Conservation (phyloP, 768 basidiomycete genomes). For the Cystobasidium ongulense region DNA sequence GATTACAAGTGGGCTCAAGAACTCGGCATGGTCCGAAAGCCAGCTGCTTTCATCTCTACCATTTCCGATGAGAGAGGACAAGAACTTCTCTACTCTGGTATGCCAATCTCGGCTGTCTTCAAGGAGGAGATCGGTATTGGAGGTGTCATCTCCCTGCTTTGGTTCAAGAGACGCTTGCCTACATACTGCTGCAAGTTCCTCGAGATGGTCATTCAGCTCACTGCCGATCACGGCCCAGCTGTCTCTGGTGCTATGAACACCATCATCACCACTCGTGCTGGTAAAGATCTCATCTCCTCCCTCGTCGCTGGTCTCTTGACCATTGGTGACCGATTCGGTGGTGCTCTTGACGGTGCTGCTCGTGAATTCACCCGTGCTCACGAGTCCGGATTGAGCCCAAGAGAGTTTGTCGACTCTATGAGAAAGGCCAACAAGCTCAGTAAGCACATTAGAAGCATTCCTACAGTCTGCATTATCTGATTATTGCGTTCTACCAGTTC, state of each 20-base stretch:
- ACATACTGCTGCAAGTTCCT: slow-evolving; percentile 95
- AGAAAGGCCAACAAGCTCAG: slow-evolving; percentile 50
- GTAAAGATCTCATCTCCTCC: slow-evolving; percentile 95
- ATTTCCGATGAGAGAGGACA: slow-evolving; percentile 99
- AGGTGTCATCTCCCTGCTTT: slow-evolving; percentile 87
- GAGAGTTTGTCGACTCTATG: slow-evolving; percentile 78
- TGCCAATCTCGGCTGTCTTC: slow-evolving; percentile 98
- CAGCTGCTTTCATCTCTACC: slow-evolving; percentile 92
- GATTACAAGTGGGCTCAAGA: slow-evolving; percentile 99
- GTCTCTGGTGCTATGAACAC: slow-evolving; percentile 84
- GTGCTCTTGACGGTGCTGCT: slow-evolving; percentile 95
- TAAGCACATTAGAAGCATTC: not conserved
- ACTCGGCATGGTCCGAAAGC: slow-evolving; percentile 95
- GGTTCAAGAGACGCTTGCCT: slow-evolving; percentile 94
- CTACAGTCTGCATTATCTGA: not conserved
- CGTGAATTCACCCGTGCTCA: slow-evolving; percentile 87
- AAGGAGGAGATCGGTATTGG: slow-evolving; percentile 83
- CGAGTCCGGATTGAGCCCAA: slow-evolving; percentile 85
- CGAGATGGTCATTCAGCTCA: slow-evolving; percentile 99
- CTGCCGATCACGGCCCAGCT: slow-evolving; percentile 68
- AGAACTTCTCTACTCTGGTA: slow-evolving; percentile 95
- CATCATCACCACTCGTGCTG: slow-evolving; percentile 97
- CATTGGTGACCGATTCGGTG: slow-evolving; percentile 96
- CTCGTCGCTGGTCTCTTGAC: slow-evolving; percentile 92
- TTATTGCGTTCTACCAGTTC: slow-evolving; percentile 52